phyloP scores from a whole-genome alignment of 2,329 filamentous ascomycete species.

The Diaporthe longicolla region DNA sequence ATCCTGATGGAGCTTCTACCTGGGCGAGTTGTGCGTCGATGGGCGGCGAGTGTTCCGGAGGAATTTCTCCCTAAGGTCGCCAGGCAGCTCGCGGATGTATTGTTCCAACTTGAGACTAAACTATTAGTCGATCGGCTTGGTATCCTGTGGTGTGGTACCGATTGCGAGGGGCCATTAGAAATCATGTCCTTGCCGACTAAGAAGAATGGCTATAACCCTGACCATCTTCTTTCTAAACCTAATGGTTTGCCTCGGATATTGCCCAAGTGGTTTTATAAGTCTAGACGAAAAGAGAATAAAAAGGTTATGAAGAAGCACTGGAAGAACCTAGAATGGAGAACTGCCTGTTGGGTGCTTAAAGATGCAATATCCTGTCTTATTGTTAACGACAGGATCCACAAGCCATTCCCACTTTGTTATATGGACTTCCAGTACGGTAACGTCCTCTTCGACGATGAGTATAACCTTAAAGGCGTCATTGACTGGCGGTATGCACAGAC shows the following conservation, averaged over 20 bases:
- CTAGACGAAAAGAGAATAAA: background rate
- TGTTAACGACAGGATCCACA: constrained; percentile 41
- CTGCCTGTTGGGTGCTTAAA: background rate
- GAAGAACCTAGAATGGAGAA: background rate
- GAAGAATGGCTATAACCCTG: background rate
- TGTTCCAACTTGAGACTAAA: background rate
- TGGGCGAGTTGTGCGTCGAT: no score
- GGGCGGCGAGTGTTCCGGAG: no score
- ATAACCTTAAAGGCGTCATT: constrained; percentile 54
- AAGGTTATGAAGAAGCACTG: no score
- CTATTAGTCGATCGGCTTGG: background rate
- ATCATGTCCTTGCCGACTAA: background rate
- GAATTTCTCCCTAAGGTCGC: background rate
- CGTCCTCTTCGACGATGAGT: constrained; percentile 58
- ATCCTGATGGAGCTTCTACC: no score
- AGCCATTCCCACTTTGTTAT: constrained; percentile 55
- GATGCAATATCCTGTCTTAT: background rate
- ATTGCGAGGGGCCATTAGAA: background rate
- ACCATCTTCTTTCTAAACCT: background rate
- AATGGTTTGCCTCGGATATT: background rate
- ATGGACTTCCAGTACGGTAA: constrained; percentile 55
- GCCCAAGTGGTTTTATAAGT: background rate
- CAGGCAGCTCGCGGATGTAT: background rate
- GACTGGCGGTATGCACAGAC: constrained; percentile 54
- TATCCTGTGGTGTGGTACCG: background rate